These are phyloP conservation scores for Glutinoglossum americanum DNA, from an alignment of 495 filamentous ascomycete species.

Conservation along the genomic window DNA sequence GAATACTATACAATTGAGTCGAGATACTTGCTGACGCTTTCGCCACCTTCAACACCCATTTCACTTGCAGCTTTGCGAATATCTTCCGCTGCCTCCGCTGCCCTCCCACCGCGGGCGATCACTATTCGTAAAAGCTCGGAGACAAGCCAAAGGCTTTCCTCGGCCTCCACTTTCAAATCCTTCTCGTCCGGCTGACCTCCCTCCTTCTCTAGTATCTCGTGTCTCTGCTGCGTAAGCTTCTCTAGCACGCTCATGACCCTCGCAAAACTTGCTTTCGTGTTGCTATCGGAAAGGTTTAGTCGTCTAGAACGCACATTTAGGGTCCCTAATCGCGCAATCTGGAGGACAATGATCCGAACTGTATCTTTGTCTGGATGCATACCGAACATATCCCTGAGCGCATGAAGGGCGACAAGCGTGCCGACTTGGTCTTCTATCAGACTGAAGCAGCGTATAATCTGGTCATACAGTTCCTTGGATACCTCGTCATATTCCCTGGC, in stretches of 20 bases:
- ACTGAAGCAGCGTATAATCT: slow-evolving; percentile 26
- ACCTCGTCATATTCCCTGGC: slow-evolving; percentile 9
- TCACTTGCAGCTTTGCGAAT: slow-evolving; percentile 3
- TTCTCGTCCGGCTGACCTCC: slow-evolving; percentile 16
- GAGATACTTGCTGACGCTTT: slow-evolving; percentile 1
- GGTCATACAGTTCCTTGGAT: slow-evolving; percentile 26
- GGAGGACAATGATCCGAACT: slow-evolving; percentile 27
- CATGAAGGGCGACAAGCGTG: slow-evolving; percentile 36
- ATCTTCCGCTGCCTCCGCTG: not conserved
- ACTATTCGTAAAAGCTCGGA: slow-evolving; percentile 27
- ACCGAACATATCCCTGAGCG: slow-evolving; percentile 30
- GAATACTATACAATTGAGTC: slow-evolving; percentile 1
- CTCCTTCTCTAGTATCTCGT: slow-evolving; percentile 7
- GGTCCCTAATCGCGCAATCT: slow-evolving; percentile 23
- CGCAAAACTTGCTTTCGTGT: slow-evolving; percentile 10
- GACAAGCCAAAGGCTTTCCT: slow-evolving; percentile 30
- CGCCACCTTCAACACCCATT: slow-evolving; percentile 6
- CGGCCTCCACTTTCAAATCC: slow-evolving; percentile 19
- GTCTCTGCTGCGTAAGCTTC: slow-evolving; percentile 13
- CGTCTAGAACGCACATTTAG: slow-evolving; percentile 11
- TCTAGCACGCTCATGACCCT: slow-evolving; percentile 13
- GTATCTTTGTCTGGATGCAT: slow-evolving; percentile 30
- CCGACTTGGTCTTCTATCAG: slow-evolving; percentile 31
- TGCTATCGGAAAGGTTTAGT: slow-evolving; percentile 6
- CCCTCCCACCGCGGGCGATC: slow-evolving; percentile 4